Evolutionary conservation across 2,329 filamentous ascomycete species (phyloP).

Genomic region (Metarhizium anisopliae): DNA sequence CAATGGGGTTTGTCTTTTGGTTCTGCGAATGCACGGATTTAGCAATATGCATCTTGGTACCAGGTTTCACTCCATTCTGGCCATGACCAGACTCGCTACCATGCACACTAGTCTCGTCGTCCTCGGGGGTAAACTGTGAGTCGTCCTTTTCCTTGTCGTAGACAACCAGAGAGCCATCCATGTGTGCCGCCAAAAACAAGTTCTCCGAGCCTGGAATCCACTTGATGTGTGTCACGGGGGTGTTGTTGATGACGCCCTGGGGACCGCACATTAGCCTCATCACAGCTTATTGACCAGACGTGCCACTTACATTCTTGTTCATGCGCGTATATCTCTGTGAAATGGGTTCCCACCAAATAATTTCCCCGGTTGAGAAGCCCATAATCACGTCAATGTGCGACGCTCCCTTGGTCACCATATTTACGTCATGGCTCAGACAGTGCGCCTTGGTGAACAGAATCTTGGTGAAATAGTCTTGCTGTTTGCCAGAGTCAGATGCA

Average conservation of each 20-base stretch:
- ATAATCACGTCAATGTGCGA: conserved; percentile 85
- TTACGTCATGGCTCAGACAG: conserved; percentile 89
- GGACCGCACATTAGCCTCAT: background rate
- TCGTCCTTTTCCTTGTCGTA: conserved; percentile 98
- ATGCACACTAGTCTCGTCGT: conserved; percentile 58
- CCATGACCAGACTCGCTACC: conserved; percentile 34
- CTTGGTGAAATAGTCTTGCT: conserved; percentile 88
- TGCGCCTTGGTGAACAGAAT: conserved; percentile 96
- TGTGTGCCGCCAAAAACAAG: conserved; percentile 83
- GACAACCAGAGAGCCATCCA: conserved; percentile 82
- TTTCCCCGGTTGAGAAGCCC: conserved; percentile 93
- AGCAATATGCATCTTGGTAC: conserved; percentile 57
- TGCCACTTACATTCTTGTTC: conserved; percentile 75
- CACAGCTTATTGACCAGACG: background rate
- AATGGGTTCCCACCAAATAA: conserved; percentile 97
- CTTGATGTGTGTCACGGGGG: conserved; percentile 75
- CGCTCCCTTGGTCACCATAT: conserved; percentile 67
- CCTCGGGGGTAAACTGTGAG: conserved; percentile 65
- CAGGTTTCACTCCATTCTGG: conserved; percentile 21
- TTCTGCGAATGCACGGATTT: conserved; percentile 93
- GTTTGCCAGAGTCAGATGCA: conserved; percentile 6
- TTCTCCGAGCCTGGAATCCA: conserved; percentile 96
- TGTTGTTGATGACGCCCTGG: conserved; percentile 79
- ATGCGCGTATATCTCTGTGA: conserved; percentile 91
- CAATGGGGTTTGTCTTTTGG: conserved; percentile 87